These are phyloP conservation scores for Aurinia saxatilis DNA, from an alignment of 345 rosid species.

Conservation along the genomic window DNA sequence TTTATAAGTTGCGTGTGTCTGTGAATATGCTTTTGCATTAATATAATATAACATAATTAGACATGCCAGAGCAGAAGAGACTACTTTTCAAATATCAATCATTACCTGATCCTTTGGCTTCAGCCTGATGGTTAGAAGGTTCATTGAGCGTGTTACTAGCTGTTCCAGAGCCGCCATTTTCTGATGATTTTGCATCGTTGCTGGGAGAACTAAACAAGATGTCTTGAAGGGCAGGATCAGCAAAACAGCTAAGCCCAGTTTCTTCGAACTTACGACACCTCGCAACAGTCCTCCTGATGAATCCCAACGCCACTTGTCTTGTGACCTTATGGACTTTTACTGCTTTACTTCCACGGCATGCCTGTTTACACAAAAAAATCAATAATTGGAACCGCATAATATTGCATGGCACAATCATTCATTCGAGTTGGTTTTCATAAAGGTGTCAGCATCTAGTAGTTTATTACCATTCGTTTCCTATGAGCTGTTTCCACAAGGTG, in stretches of 20 bases:
- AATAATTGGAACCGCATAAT: conserved; percentile 1
- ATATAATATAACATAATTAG: neutral
- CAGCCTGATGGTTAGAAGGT: conserved; percentile 57
- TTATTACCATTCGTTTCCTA: conserved; percentile 67
- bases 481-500: conserved; percentile 83
- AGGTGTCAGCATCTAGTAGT: neutral
- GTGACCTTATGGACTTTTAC: conserved; percentile 71
- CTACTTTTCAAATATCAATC: neutral
- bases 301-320: conserved; percentile 67
- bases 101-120: conserved; percentile 81
- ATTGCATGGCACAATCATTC: conserved; percentile 1
- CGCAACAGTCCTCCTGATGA: conserved; percentile 61
- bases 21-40: neutral
- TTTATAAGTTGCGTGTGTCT: neutral
- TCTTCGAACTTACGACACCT: conserved; percentile 74
- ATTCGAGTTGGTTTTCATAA: neutral
- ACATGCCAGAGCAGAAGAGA: neutral
- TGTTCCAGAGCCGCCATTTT: conserved; percentile 92
- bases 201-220: conserved; percentile 58
- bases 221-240: conserved; percentile 66
- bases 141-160: conserved; percentile 86
- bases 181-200: conserved; percentile 73
- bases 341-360: conserved; percentile 60
- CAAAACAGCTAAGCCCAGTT: conserved; percentile 71
- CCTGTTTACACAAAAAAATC: conserved; percentile 37